Base-by-base conservation (phyloP, 2,329 filamentous ascomycete genomes). In the Pseudocercospora pini-densiflorae region DNA sequence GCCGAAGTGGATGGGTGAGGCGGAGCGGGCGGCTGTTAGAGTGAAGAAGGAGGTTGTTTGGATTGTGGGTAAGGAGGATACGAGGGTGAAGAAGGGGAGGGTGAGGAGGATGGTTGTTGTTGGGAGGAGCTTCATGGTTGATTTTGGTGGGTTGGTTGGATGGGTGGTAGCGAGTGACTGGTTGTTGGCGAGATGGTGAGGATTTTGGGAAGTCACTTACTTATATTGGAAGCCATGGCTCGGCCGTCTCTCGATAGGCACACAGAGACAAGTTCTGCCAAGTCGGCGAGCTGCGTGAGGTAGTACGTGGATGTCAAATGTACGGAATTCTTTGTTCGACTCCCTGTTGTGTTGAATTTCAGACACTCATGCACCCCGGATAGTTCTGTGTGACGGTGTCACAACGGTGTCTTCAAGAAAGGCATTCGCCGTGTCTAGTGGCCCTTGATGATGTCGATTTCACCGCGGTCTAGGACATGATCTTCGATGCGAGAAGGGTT, bases 1-100 rank as follows among this genome's bases (percentile, higher is more conserved):
- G 23, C 60, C 66, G 62, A 73, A 68, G 66, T 76, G 72, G 70
- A 77, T 36, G 72, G 72, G 1, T 71, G 70, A 4, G 55, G 55
- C 55, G 55, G 31, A 60, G 68, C 69, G 72, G 45, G 66, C 67
- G 59, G 74, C 68, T 31, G 71, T 67, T 31, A 75, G 69, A 67
- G 68, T 62, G 67, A 74, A 75, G 71, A 71, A 73, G 14, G 40
- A 19, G 16, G 55, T 58, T 33, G 33, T 63, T 59, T 69, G 68
- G 62, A 64, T 71, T 24, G 63, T 59, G 65, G 71, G 63, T 62
- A 55, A 23, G 21, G 62, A 64, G 62, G 61, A 14, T 33, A 10
- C 23, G 40, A 24, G 43, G 60, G 7, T 36, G 36, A 33, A 21
- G 57, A 24, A 51, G 61, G 73, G 40, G 63, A 67, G 24, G 61